These are phyloP conservation scores for Kalanchoe fedtschenkoi DNA, from an alignment of 164 flowering plant species.

Conservation along the genomic window DNA sequence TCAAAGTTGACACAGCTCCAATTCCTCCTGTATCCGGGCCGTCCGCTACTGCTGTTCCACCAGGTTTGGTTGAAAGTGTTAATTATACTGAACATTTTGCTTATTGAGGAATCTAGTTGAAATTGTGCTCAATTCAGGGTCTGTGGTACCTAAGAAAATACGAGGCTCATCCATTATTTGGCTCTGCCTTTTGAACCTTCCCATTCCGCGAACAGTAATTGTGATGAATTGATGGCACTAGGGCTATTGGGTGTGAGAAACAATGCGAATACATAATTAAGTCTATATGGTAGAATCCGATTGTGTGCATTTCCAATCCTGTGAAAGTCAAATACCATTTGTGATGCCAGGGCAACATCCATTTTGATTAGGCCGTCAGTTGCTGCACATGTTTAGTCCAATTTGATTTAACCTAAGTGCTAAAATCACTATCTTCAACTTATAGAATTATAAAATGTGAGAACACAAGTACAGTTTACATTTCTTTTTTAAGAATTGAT, in stretches of 20 bases:
- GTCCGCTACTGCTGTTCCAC: conserved; percentile 45
- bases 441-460: not conserved
- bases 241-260: not conserved
- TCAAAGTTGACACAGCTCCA: conserved; percentile 48
- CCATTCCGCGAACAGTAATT: not conserved
- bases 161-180: too few species aligned
- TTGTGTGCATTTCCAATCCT: too few species aligned
- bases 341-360: not conserved
- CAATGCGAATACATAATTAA: not conserved
- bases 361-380: too few species aligned
- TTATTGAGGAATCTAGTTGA: not conserved
- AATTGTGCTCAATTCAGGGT: too few species aligned
- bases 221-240: not conserved
- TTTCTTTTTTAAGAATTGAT: not conserved
- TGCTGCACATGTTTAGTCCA: not conserved
- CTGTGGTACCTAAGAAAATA: too few species aligned
- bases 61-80: conserved; percentile 36
- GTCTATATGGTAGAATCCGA: too few species aligned
- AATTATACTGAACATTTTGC: not conserved
- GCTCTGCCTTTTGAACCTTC: too few species aligned
- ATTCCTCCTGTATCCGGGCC: conserved; percentile 50
- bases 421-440: not conserved
- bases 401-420: not conserved
- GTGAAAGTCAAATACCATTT: not conserved
- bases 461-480: not conserved